Evolutionary conservation across 108 stramenopile genomes (phyloP), one percentile per base, ranked within the genome.

Genomic region (Mediolabrus comicus): DNA sequence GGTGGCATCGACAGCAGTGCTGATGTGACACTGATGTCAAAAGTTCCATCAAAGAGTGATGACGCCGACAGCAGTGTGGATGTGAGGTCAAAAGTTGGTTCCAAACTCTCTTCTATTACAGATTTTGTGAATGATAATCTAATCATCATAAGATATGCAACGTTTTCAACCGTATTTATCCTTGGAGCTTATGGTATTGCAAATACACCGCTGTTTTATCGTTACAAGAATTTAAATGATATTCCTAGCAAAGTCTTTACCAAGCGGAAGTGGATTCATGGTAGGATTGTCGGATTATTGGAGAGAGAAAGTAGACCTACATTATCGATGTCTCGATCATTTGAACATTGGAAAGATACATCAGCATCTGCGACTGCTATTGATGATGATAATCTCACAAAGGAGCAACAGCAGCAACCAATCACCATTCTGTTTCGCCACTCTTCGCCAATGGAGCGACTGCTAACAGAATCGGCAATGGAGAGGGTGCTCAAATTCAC

Each of bases 161-260:
- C 80, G 9, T 19, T 86, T 12, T 71, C 90, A 9, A 67, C 84
- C 0, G 71, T 94, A 17, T 49, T 77, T 29, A 62, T 91, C 10
- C 56, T 94, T 46, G 72, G 86, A 9, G 86, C 72, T 0, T 91
- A 91, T 53, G 93, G 90, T 5, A 57, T 94, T 13, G 81, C 83
- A 29, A 80, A 88, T 17, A 90, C 90, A 4, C 93, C 93, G n/a
- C 67, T 94, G 5, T 92, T 94, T 59, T 88, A 88, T 78, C 87
- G 93, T 10, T 94, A 88, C 68, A 83, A 75, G 38, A 80, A 70
- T 9, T 80, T 92, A 5, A 32, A 69, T 28, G 93, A 94, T 33
- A 75, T 94, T 35, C 88, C 93, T 17, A 34, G 59, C 13, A 59
- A 67, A 17, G 72, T 62, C 33, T 94, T 87, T 64, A 29, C 62